Evolutionary conservation across 1,284 basidiomycete species (phyloP).

Genomic region (Tylopilus sp.): DNA sequence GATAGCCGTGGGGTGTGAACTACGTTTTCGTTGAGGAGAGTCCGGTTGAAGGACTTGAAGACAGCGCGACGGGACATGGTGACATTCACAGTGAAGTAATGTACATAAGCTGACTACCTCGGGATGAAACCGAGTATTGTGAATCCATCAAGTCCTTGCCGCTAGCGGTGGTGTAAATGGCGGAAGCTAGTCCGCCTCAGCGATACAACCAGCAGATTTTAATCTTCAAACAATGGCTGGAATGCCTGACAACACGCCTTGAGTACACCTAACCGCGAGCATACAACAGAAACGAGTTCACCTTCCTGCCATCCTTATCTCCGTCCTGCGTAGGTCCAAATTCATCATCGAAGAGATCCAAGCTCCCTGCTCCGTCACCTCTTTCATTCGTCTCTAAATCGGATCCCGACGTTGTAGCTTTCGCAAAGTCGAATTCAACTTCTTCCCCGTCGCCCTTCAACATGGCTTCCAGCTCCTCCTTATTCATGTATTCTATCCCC

Average conservation of each 20-base stretch:
- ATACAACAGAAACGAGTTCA: slow-evolving; percentile 18
- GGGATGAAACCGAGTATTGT: neutral
- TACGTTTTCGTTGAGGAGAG: slow-evolving; percentile 10
- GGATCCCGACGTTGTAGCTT: neutral
- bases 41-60: slow-evolving; percentile 14
- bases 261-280: neutral
- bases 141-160: neutral
- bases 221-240: slow-evolving; percentile 67
- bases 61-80: slow-evolving; percentile 20
- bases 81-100: neutral
- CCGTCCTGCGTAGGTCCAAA: slow-evolving; percentile 52
- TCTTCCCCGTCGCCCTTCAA: slow-evolving; percentile 66
- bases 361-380: slow-evolving; percentile 26
- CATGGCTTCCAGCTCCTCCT: slow-evolving; percentile 58
- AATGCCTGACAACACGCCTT: slow-evolving; percentile 41
- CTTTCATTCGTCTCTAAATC: neutral
- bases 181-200: neutral
- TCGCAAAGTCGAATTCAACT: slow-evolving; percentile 42
- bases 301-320: slow-evolving; percentile 34
- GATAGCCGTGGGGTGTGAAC: slow-evolving; percentile 4
- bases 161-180: neutral
- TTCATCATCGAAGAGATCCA: slow-evolving; percentile 42
- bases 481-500: slow-evolving; percentile 61
- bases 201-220: no score
- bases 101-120: neutral